Evolutionary conservation across 805 yeast genomes (phyloP), one percentile per base, ranked within the genome.

Genomic region (Nakazawaea ishiwadae): DNA sequence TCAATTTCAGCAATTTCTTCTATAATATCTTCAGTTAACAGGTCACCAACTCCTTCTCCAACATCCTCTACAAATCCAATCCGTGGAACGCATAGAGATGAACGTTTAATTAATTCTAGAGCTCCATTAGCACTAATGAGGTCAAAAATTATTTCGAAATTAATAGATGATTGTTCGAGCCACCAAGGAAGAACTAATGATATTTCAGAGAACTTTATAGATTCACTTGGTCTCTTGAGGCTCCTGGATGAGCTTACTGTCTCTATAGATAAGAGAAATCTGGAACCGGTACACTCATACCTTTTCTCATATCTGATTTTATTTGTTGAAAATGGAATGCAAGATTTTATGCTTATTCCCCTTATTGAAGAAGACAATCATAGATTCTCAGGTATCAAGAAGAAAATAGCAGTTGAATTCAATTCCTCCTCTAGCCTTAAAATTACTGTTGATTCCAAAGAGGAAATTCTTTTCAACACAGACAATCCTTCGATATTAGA

Each of bases 1-100:
- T 51, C 58, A 2, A 49, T 54, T 2, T 55, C 63, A 12, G 68
- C 63, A 2, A 52, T 54, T 0, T 55, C 64, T 0, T 58, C 65
- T 3, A 59, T 61, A 12, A 51, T 62, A 5, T 56, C 65, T 1
- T 61, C 66, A 2, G 66, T 51, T 5, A 39, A 45, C 1, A 39
- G 37, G 4, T 49, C 55, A 1, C 53, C 53, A 5, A 43, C 42
- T 3, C 11, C 35, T 4, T 39, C 45, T 7, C 41, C 46, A 7
- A 26, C 32, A 7, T 17, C 27, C 7, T 12, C 35, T 7, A 28
- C 31, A 28, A 14, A 40, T 39, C 1, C 37, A 44, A 3, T 33
- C 31, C 29, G 9, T 31, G 9, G n/a, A 31, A 4, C 23, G 40
- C 3, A 12, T 45, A 8, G 17, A 18, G 26, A n/a, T 15, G 15